Conservation (phyloP, 352 stramenopile genomes). For the Phytophthora aleatoria region DNA sequence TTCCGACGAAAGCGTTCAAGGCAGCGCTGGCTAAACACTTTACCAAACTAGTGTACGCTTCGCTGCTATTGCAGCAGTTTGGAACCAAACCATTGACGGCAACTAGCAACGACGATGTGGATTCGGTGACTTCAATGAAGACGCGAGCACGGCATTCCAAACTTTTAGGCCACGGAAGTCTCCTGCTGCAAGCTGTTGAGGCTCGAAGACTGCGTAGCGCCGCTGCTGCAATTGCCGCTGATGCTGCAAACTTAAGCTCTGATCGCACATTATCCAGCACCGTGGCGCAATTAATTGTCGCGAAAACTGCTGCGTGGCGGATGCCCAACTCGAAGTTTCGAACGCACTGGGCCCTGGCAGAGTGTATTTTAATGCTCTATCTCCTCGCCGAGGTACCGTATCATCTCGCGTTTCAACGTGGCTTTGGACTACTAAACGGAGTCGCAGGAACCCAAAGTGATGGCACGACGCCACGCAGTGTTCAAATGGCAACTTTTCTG, state of each 20-base stretch:
- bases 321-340: conserved; percentile 39
- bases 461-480: conserved; percentile 37
- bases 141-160: conserved; percentile 34
- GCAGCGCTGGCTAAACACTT: conserved; percentile 57
- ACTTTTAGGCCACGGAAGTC: conserved; percentile 39
- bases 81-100: conserved; percentile 12
- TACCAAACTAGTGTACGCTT: conserved; percentile 56
- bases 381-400: conserved; percentile 50
- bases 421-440: conserved; percentile 49
- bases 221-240: conserved; percentile 8
- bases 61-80: conserved; percentile 44
- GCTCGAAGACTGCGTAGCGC: conserved; percentile 23
- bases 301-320: conserved; percentile 26
- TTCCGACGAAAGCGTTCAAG: conserved; percentile 44
- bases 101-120: conserved; percentile 29
- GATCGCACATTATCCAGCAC: conserved; percentile 12
- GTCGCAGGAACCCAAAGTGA: conserved; percentile 6
- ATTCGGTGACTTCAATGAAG: conserved; percentile 36
- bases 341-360: conserved; percentile 29
- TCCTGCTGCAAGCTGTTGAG: conserved; percentile 36
- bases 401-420: conserved; percentile 52
- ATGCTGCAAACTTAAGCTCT: background rate
- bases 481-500: conserved; percentile 48
- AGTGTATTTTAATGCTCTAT: conserved; percentile 41
- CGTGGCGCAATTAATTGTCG: conserved; percentile 4